Conservation (phyloP, 169 alveolate genomes). For the Ichthyophthirius multifiliis region DNA sequence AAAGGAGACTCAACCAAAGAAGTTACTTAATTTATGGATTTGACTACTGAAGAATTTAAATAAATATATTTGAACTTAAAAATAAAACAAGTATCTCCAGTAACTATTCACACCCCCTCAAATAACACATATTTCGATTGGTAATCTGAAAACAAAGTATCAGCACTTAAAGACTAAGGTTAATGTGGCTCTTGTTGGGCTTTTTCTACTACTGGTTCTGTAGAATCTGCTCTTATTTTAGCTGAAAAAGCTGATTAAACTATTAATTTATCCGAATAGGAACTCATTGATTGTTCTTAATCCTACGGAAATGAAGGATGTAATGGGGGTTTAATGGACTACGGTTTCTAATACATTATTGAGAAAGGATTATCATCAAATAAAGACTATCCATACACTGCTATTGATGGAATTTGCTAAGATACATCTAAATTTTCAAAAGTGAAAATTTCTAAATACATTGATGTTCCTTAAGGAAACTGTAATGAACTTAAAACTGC, state of each 20-base stretch:
- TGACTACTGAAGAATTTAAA: neutral
- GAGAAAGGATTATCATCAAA: neutral
- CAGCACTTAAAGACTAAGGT: slow-evolving; percentile 48
- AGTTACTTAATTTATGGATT: neutral
- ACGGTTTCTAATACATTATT: neutral
- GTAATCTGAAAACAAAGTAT: neutral
- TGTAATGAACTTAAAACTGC: neutral
- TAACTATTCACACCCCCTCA: neutral
- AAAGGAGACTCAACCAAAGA: neutral
- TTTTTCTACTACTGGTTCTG: slow-evolving; percentile 56
- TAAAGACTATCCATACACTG: slow-evolving; percentile 11
- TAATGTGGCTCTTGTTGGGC: slow-evolving; percentile 65
- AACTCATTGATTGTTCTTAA: slow-evolving; percentile 83
- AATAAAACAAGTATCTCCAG: neutral
- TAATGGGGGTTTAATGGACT: slow-evolving; percentile 79
- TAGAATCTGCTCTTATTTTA: slow-evolving; percentile 32
- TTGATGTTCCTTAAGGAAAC: neutral
- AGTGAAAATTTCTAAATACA: neutral
- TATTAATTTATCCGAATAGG: slow-evolving; percentile 83
- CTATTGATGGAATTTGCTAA: neutral
- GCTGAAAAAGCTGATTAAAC: slow-evolving; percentile 13
- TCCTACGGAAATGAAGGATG: slow-evolving; percentile 62
- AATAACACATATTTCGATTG: slow-evolving; percentile 14
- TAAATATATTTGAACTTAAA: neutral
- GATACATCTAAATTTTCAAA: neutral